Percentiles rank a stretch among this genome's conserved stretches.
phyloP scores from a whole-genome alignment of 495 filamentous ascomycete species.

The Cudoniella acicularis region DNA sequence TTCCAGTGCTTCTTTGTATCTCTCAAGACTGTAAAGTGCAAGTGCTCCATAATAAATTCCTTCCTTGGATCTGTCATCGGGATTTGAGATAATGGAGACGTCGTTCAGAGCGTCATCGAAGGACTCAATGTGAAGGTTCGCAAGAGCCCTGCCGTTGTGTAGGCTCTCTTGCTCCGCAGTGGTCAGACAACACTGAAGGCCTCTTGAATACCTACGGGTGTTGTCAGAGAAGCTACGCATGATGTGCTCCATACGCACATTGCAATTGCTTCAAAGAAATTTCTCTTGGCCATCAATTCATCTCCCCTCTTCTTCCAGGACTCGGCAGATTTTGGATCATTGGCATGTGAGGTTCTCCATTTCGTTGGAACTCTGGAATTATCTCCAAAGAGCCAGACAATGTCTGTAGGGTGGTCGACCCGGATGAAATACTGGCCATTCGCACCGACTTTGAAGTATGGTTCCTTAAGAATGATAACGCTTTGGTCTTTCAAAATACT shows the following conservation, averaged over 20 bases:
- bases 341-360: slow-evolving; percentile 3
- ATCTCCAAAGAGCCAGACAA: slow-evolving; percentile 29
- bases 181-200: no score
- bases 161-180: no score
- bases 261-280: slow-evolving; percentile 20
- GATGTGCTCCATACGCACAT: no score
- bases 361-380: slow-evolving; percentile 16
- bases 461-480: slow-evolving; percentile 47
- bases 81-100: slow-evolving; percentile 19
- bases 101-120: slow-evolving; percentile 31
- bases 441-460: slow-evolving; percentile 39
- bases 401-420: slow-evolving; percentile 49
- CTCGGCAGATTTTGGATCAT: neutral
- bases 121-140: no score
- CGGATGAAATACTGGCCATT: slow-evolving; percentile 39
- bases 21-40: slow-evolving; percentile 41
- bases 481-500: slow-evolving; percentile 26
- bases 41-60: slow-evolving; percentile 41
- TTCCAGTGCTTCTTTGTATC: slow-evolving; percentile 28
- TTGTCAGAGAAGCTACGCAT: slow-evolving; percentile 11
- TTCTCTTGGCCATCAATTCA: slow-evolving; percentile 23
- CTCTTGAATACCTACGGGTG: no score
- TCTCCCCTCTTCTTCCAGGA: slow-evolving; percentile 27
- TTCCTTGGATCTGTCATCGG: slow-evolving; percentile 34
- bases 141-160: no score